phyloP scores from a whole-genome alignment of 1,284 basidiomycete species.

The Cutaneotrichosporon sp. region DNA sequence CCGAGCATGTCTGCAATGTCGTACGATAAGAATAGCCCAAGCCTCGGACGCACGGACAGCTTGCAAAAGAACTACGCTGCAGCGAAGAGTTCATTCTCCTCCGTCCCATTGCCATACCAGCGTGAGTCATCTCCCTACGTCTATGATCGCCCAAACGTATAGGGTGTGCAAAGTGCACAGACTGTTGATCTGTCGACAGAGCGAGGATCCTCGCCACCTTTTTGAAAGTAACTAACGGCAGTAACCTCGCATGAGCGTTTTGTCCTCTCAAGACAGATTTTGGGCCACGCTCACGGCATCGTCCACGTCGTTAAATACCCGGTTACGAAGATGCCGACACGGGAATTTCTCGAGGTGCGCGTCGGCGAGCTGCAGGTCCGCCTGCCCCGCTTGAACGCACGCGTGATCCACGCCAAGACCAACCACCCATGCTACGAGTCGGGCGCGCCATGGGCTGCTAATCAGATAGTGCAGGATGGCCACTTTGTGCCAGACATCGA shows the following conservation, averaged over 20 bases:
- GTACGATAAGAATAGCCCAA: background rate
- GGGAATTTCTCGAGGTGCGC: constrained; percentile 17
- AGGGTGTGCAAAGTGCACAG: no score
- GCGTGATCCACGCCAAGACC: constrained; percentile 8
- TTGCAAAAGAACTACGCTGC: background rate
- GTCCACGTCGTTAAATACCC: constrained; percentile 25
- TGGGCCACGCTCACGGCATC: constrained; percentile 21
- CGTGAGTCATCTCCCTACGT: background rate
- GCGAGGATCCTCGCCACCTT: no score
- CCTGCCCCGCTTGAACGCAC: constrained; percentile 28
- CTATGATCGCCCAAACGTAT: no score
- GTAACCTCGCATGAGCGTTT: constrained; percentile 31
- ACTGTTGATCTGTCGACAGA: no score
- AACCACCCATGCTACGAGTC: constrained; percentile 10
- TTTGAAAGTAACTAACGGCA: constrained; percentile 2
- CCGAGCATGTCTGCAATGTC: background rate
- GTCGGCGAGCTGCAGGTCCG: constrained; percentile 27
- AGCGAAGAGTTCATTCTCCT: background rate
- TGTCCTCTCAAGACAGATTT: constrained; percentile 24
- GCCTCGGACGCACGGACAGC: background rate
- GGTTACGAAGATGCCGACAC: constrained; percentile 15
- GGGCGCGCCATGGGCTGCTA: background rate
- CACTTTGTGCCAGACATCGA: background rate
- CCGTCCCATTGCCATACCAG: background rate
- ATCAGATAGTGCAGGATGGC: background rate